Conservation (phyloP, 352 stramenopile genomes). For the Pythium dissimile region DNA sequence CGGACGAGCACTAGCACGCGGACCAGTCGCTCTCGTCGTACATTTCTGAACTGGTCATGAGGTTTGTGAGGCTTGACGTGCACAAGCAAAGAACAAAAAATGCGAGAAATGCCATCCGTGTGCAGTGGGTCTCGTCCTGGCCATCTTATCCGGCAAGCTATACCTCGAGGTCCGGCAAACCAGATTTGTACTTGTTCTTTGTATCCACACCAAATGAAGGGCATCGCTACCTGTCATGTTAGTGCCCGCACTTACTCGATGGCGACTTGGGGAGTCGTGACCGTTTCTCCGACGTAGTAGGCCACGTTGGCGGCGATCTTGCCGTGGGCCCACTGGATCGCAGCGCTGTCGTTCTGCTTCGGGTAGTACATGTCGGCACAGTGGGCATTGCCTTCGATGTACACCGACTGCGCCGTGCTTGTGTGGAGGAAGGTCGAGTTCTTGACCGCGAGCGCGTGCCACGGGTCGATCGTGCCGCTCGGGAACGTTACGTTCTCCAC, state of each 20-base stretch:
- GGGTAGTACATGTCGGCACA: constrained; percentile 84
- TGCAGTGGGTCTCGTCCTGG: too few relatives aligned
- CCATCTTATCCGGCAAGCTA: too few relatives aligned
- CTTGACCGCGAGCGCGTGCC: constrained; percentile 76
- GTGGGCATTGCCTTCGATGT: constrained; percentile 79
- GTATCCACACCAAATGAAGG: too few relatives aligned
- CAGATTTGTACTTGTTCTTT: too few relatives aligned
- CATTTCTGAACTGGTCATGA: background rate
- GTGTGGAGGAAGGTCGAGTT: constrained; percentile 63
- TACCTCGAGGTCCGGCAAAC: too few relatives aligned
- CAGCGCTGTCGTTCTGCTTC: constrained; percentile 39
- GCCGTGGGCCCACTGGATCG: constrained; percentile 63
- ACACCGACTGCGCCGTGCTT: constrained; percentile 50
- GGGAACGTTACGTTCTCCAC: constrained; percentile 80
- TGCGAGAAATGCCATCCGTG: too few relatives aligned
- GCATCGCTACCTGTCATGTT: too few relatives aligned
- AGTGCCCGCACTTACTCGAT: constrained; percentile 20
- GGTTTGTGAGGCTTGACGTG: background rate
- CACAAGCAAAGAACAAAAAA: background rate
- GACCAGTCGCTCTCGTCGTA: constrained; percentile 7
- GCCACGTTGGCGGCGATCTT: constrained; percentile 54
- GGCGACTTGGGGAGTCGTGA: constrained; percentile 3
- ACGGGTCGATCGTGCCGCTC: constrained; percentile 82
- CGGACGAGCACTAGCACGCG: background rate
- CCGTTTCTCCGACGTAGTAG: constrained; percentile 30